Evolutionary conservation across 2,329 filamentous ascomycete species (phyloP), one percentile per base, ranked within the genome.

Genomic region (Lasiodiplodia citricola): DNA sequence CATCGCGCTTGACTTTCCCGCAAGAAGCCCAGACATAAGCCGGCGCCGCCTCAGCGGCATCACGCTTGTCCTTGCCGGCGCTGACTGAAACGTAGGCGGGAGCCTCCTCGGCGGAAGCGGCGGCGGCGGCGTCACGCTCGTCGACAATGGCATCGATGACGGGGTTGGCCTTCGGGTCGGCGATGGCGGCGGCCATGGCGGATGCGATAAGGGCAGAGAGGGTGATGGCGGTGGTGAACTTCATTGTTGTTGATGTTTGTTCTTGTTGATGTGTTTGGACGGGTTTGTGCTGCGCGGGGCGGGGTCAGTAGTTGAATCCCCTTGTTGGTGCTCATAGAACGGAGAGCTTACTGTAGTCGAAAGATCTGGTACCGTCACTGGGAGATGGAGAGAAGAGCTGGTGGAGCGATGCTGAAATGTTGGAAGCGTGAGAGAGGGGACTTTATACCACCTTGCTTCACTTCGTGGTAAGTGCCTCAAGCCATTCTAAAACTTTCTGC

Each of bases 151-250:
- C 21, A 18, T 57, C 54, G 54, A 57, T 57, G 54, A 57, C n/a
- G 8, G 54, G 54, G 23, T 31, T 55, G 54, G 28, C 28, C 28
- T 37, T 56, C 16, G 28, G n/a, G 51, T 54, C 31, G 54, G 25
- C 18, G 54, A 37, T 37, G 54, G 54, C 28, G 54, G 54, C 31
- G 28, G 31, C 28, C 16, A 57, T n/a, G 54, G 28, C 18, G 54
- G 31, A n/a, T 0, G 54, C 54, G 4, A 11, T 23, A 18, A 57
- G 54, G 54, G 54, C 54, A 6, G 13, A 18, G 54, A 56, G 54
- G 25, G 54, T 35, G 54, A 23, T 23, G 54, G 54, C 28, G 54
- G 54, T 35, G 25, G 54, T 37, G 54, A 56, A n/a, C 54, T 56
- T 56, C 54, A 56, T 56, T 55, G 23, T 55, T n/a, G 37, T 38